phyloP scores from a whole-genome alignment of 345 rosid genomes.

The Mallotus nudiflorus region DNA sequence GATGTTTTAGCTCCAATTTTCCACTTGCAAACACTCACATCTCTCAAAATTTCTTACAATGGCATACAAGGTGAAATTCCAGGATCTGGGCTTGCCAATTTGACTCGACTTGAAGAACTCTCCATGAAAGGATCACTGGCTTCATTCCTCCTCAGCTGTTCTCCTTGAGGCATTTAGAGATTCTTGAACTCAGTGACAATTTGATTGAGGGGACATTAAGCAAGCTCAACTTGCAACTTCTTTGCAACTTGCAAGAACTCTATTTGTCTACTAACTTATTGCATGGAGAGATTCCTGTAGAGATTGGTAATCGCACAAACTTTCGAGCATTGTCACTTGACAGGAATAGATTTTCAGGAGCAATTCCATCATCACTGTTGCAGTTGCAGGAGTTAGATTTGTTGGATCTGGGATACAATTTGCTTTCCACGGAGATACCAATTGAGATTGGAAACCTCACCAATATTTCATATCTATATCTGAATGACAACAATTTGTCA shows the following conservation, averaged over 20 bases:
- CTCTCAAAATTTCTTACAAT: slow-evolving; percentile 15
- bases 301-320: slow-evolving; percentile 32
- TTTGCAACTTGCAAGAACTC: too few species aligned
- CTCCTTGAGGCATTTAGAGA: slow-evolving; percentile 21
- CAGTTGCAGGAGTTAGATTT: slow-evolving; percentile 18
- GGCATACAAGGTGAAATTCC: slow-evolving; percentile 31
- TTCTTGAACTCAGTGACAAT: too few species aligned
- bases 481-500: neutral
- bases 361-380: slow-evolving; percentile 35
- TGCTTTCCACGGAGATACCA: slow-evolving; percentile 36
- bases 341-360: slow-evolving; percentile 23
- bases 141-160: slow-evolving; percentile 34
- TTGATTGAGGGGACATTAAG: too few species aligned
- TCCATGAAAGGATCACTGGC: slow-evolving; percentile 28
- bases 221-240: too few species aligned
- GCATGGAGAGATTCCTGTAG: slow-evolving; percentile 30
- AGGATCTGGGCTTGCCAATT: slow-evolving; percentile 33
- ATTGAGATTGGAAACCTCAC: slow-evolving; percentile 25
- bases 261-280: slow-evolving; percentile 21
- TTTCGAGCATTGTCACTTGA: slow-evolving; percentile 16
- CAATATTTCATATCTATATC: slow-evolving; percentile 8
- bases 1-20: slow-evolving; percentile 11
- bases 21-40: neutral
- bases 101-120: slow-evolving; percentile 32
- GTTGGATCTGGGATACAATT: slow-evolving; percentile 23